Conservation (phyloP, 2,329 filamentous ascomycete genomes). For the Ustulina deusta region DNA sequence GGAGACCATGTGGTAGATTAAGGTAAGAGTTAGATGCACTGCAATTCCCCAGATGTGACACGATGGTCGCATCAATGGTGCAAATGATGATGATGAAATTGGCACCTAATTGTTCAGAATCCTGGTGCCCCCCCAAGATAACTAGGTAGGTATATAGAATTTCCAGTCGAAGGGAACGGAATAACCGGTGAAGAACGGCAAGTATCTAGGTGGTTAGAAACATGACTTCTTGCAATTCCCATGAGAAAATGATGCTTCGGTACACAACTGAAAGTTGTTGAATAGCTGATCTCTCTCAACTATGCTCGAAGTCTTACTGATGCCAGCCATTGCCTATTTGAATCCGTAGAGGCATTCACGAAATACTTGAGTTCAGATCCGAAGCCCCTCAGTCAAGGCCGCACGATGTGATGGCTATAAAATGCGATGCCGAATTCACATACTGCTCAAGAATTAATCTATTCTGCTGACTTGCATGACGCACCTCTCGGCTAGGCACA, state of each 20-base stretch:
- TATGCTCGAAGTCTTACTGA: not conserved
- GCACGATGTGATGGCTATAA: not conserved
- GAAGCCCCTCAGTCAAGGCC: not conserved
- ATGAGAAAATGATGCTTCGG: not conserved
- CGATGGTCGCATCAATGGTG: constrained; percentile 5
- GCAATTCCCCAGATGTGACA: not conserved
- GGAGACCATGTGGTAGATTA: not conserved
- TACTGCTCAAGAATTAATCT: not conserved
- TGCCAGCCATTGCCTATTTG: not conserved
- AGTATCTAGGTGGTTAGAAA: no score
- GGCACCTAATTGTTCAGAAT: not conserved
- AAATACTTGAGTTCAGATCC: not conserved
- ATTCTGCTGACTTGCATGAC: constrained; percentile 19
- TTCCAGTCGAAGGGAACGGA: not conserved
- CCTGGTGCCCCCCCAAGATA: not conserved
- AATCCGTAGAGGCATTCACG: not conserved
- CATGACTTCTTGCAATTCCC: no score
- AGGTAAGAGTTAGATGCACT: not conserved
- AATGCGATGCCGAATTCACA: not conserved
- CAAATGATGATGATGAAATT: not conserved
- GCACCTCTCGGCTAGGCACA: constrained; percentile 11
- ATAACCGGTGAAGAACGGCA: not conserved
- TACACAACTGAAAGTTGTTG: not conserved
- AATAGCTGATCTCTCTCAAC: not conserved
- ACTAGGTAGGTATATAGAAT: not conserved